Conservation (phyloP, 805 yeast genomes). For the Cyberlindnera sargentensis region DNA sequence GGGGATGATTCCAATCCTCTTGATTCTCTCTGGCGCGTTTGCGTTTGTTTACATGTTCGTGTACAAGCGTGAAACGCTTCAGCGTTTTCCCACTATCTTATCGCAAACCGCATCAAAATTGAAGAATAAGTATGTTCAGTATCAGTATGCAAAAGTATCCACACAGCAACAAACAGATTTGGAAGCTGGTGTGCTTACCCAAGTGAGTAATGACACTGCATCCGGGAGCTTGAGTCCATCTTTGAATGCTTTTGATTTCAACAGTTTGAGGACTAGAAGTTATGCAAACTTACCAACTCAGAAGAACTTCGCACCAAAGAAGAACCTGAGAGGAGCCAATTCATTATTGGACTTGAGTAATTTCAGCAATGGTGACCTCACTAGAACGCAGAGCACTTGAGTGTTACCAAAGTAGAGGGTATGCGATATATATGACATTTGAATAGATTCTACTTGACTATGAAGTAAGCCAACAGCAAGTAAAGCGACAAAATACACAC, state of each 20-base stretch:
- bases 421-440: not conserved
- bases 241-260: conserved; percentile 8
- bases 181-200: conserved; percentile 16
- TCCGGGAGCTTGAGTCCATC: conserved; percentile 21
- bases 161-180: conserved; percentile 15
- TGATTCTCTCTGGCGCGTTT: conserved; percentile 2
- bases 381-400: conserved; percentile 5
- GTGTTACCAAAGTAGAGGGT: not conserved
- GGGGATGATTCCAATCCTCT: conserved; percentile 6
- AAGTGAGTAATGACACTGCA: conserved; percentile 2
- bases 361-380: conserved; percentile 7
- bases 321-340: conserved; percentile 8
- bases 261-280: conserved; percentile 19
- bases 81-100: conserved; percentile 12
- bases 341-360: conserved; percentile 18
- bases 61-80: conserved; percentile 8
- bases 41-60: conserved; percentile 6
- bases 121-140: conserved; percentile 13
- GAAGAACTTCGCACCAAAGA: conserved; percentile 12
- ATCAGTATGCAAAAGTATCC: conserved; percentile 16
- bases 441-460: too few relatives aligned
- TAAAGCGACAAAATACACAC: too few relatives aligned
- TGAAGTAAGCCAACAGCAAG: too few relatives aligned
- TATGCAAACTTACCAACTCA: conserved; percentile 16
- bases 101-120: conserved; percentile 9